phyloP scores from a whole-genome alignment of 73 alveolate genomes.

The Halteria grandinella region DNA sequence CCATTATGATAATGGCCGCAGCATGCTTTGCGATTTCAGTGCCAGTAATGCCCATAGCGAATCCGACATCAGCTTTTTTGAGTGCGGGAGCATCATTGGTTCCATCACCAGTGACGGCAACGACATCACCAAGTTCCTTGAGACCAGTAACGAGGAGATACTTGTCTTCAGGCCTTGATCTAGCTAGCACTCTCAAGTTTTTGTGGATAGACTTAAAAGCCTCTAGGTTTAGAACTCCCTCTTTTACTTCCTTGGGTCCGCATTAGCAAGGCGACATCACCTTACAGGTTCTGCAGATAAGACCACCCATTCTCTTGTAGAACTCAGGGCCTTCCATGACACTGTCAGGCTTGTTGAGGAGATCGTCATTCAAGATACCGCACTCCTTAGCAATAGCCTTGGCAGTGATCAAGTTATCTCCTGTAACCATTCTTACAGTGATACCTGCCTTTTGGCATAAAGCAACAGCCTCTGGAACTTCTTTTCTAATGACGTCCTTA shows the following conservation, averaged over 20 bases:
- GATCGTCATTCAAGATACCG: constrained; percentile 75
- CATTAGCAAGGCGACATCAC: constrained; percentile 57
- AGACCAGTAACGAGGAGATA: constrained; percentile 77
- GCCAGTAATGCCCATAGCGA: constrained; percentile 90
- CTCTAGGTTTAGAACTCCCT: constrained; percentile 31
- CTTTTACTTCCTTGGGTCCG: constrained; percentile 6
- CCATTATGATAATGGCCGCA: constrained; percentile 78
- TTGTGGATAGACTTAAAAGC: constrained; percentile 62
- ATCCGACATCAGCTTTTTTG: constrained; percentile 82
- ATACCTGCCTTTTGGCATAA: constrained; percentile 89
- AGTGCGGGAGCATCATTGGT: constrained; percentile 88
- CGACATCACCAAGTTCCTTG: constrained; percentile 77
- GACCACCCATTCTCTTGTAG: constrained; percentile 85
- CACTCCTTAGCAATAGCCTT: constrained; percentile 96
- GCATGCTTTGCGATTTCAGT: constrained; percentile 88
- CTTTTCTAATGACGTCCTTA: constrained; percentile 84
- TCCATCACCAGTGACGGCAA: constrained; percentile 92
- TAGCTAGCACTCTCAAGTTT: constrained; percentile 74
- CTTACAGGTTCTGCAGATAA: constrained; percentile 75
- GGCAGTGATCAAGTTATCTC: constrained; percentile 96
- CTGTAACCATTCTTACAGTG: constrained; percentile 95
- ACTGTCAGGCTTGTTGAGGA: constrained; percentile 39
- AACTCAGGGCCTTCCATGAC: constrained; percentile 80
- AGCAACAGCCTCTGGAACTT: constrained; percentile 92
- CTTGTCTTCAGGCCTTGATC: constrained; percentile 88